phyloP scores from a whole-genome alignment of 371 early-diverging fungal genomes.

The Capillidium heterosporum region DNA sequence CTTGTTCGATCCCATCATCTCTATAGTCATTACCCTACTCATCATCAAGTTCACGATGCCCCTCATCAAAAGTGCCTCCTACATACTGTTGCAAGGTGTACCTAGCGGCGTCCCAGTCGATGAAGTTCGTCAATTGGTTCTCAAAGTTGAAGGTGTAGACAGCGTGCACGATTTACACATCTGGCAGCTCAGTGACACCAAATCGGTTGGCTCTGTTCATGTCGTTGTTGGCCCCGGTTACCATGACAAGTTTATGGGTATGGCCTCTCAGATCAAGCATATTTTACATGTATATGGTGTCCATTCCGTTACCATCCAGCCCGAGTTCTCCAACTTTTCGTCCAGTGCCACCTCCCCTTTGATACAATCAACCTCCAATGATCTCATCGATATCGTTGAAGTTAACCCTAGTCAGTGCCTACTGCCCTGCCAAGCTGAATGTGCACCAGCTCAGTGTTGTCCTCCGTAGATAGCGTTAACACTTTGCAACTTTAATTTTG shows the following conservation, averaged over 20 bases:
- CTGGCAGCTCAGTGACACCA: conserved; percentile 78
- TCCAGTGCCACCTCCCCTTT: neutral
- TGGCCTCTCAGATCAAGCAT: conserved; percentile 46
- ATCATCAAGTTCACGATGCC: conserved; percentile 45
- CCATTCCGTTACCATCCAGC: conserved; percentile 79
- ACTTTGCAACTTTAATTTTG: too few relatives aligned
- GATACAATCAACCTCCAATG: neutral
- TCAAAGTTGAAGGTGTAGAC: conserved; percentile 29
- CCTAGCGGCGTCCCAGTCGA: conserved; percentile 48
- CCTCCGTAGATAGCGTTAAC: neutral
- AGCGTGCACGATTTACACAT: conserved; percentile 87
- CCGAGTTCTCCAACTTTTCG: conserved; percentile 38
- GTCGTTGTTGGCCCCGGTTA: conserved; percentile 34
- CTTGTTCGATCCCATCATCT: conserved; percentile 60
- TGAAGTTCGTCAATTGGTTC: conserved; percentile 34
- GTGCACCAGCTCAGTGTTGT: conserved; percentile 4
- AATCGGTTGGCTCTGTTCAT: conserved; percentile 69
- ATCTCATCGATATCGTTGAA: neutral
- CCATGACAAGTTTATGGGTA: conserved; percentile 25
- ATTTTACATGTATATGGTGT: conserved; percentile 60
- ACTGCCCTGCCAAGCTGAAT: conserved; percentile 3
- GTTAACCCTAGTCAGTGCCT: neutral
- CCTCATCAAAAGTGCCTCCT: conserved; percentile 49
- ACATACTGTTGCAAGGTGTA: conserved; percentile 72
- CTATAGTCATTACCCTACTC: conserved; percentile 13